A percentile compares a stretch with the other conserved stretches of the same genome.
These are phyloP conservation scores for Cochliopodium minus DNA, from an alignment of 208 protist genomes.

Conservation along the genomic window DNA sequence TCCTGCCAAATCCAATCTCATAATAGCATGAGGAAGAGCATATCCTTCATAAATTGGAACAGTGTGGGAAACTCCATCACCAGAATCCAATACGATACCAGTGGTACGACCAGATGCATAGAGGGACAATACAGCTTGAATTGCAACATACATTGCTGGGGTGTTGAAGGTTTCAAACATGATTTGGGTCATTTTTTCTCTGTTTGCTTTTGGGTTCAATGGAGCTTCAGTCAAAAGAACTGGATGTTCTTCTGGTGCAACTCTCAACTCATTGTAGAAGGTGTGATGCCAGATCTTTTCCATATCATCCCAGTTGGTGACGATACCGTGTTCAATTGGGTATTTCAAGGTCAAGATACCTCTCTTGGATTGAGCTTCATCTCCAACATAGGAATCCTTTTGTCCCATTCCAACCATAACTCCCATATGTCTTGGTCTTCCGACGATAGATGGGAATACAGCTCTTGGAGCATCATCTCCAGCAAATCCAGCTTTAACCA, in stretches of 20 bases:
- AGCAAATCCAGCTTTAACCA: conserved; percentile 80
- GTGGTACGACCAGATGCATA: conserved; percentile 67
- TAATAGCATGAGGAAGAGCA: conserved; percentile 54
- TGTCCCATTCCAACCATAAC: conserved; percentile 80
- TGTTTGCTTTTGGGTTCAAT: conserved; percentile 68
- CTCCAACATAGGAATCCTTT: conserved; percentile 76
- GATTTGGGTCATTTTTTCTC: conserved; percentile 79
- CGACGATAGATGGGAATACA: conserved; percentile 86
- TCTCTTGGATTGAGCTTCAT: conserved; percentile 75
- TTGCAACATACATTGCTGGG: conserved; percentile 67
- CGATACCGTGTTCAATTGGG: conserved; percentile 79
- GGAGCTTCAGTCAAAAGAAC: conserved; percentile 70
- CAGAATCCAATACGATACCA: conserved; percentile 71
- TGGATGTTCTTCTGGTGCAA: conserved; percentile 88
- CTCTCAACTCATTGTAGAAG: conserved; percentile 92
- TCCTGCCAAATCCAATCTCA: conserved; percentile 64
- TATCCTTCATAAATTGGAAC: conserved; percentile 78
- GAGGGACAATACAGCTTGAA: conserved; percentile 86
- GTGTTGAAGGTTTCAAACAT: conserved; percentile 77
- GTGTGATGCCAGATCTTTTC: conserved; percentile 93
- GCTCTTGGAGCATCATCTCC: conserved; percentile 84
- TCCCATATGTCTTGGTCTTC: conserved; percentile 67
- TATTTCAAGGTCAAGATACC: conserved; percentile 75
- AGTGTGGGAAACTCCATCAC: conserved; percentile 71
- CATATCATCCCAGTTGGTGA: conserved; percentile 95